These are phyloP conservation scores for Rhizopogon hawkerae DNA, from an alignment of 1,284 basidiomycete species.

Conservation along the genomic window DNA sequence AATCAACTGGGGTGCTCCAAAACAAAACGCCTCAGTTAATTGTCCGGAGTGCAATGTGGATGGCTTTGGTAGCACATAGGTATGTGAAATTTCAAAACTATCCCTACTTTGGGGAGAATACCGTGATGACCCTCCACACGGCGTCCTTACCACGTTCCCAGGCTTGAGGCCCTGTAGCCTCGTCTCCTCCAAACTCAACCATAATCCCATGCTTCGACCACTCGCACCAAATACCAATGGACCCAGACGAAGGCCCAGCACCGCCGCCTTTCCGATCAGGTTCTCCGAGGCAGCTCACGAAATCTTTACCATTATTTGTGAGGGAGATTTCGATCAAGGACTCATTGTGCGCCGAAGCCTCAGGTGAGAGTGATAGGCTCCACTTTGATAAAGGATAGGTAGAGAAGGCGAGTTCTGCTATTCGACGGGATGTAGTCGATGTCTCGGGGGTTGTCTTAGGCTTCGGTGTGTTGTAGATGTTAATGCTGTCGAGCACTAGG, in stretches of 20 bases:
- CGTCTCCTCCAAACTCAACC: conserved; percentile 74
- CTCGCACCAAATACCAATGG: conserved; percentile 86
- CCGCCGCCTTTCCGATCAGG: conserved; percentile 84
- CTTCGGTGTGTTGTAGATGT: conserved; percentile 64
- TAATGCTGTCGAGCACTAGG: conserved; percentile 61
- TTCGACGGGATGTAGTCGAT: conserved; percentile 26
- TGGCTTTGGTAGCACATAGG: too few species aligned
- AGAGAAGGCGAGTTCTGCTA: conserved; percentile 41
- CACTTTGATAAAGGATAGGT: conserved; percentile 48
- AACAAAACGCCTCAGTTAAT: too few species aligned
- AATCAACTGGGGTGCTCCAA: too few species aligned
- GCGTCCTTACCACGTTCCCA: conserved; percentile 81
- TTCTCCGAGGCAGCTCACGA: conserved; percentile 70
- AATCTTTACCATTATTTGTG: conserved; percentile 63
- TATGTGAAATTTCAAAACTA: background rate
- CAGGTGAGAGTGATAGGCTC: conserved; percentile 31
- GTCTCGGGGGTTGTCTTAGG: conserved; percentile 20
- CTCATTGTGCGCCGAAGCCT: conserved; percentile 32
- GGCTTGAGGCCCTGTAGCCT: conserved; percentile 68
- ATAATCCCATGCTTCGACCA: conserved; percentile 75
- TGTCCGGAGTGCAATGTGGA: too few species aligned
- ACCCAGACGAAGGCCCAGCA: conserved; percentile 69
- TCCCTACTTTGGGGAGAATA: conserved; percentile 41
- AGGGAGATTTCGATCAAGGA: conserved; percentile 36
- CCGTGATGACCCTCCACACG: conserved; percentile 62